Base-by-base conservation (phyloP, 345 rosid genomes). In the Acer yangbiense region DNA sequence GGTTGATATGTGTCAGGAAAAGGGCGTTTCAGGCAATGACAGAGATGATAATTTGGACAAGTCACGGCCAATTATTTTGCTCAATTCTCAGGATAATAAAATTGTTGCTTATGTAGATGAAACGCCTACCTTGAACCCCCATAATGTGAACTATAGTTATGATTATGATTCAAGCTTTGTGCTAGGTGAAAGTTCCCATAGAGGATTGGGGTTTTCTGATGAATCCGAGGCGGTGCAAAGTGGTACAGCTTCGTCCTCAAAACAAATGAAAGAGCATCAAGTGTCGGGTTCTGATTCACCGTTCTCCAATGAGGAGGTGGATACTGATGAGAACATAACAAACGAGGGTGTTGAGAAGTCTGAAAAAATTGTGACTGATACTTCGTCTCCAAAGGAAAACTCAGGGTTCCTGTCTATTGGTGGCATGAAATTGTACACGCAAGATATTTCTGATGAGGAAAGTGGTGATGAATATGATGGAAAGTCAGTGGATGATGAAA, bases 361-460 rank as follows among this genome's bases (percentile, higher is more conserved):
- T 83, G 88, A 82, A 80, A 85, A 83, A 61, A 60, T 85, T 66
- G 67, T 75, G 43, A 69, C 77, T 65, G 76, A 79, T 84, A 69
- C 46, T 68, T 72, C 46, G 62, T 78, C 88, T 44, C 18, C 82
- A 0, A 89, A 77, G 83, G 82, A 84, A 81, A 94, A 96, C 72
- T 82, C 92, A 2, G 98, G 90, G 25, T 96, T 82, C 79, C 76
- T 96, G n/a, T 94, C 95, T 52, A 84, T 96, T 35, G 99, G 94
- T 60, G 91, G 97, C 69, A 43, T 90, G 82, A 94, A 87, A 76
- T 65, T 94, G 10, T 96, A 85, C 74, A 92, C 98, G 4, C 84
- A 92, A 79, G 99, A 94, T 86, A 63, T 90, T 27, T 89, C 95
- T 81, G 88, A 83, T 62, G 89, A 57, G 69, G 91, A 84, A 86